Conservation (phyloP, 2,329 filamentous ascomycete species). For the Aspergillus amoenus region DNA sequence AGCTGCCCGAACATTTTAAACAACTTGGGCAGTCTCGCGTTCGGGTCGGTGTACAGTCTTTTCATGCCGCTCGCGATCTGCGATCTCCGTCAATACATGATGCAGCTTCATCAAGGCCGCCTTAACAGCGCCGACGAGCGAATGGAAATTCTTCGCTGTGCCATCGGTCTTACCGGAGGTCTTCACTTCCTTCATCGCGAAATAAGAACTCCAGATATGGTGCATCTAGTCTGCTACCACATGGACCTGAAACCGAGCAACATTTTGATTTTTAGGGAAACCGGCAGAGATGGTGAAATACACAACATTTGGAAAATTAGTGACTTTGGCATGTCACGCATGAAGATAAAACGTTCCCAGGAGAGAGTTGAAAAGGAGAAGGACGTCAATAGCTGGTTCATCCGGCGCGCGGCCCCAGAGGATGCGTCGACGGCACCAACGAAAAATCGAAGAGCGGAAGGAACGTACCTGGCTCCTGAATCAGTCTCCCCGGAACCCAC, state of each 20-base stretch:
- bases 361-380: background rate
- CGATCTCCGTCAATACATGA: constrained; percentile 3
- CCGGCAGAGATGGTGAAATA: background rate
- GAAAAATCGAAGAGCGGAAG: background rate
- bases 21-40: background rate
- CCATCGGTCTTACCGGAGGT: background rate
- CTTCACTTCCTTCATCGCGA: constrained; percentile 1
- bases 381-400: constrained; percentile 1
- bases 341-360: background rate
- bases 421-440: background rate
- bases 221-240: background rate
- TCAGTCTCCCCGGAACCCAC: background rate
- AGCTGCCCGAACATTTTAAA: background rate
- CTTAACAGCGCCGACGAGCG: background rate
- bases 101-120: background rate
- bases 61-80: constrained; percentile 4
- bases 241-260: constrained; percentile 5
- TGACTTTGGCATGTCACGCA: background rate
- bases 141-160: background rate
- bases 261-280: constrained; percentile 3
- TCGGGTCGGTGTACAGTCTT: background rate
- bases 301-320: constrained; percentile 2
- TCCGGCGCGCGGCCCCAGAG: background rate
- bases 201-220: background rate
- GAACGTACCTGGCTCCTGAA: background rate